Base-by-base conservation (phyloP, 2,329 filamentous ascomycete genomes). In the Diplodia sapinea region DNA sequence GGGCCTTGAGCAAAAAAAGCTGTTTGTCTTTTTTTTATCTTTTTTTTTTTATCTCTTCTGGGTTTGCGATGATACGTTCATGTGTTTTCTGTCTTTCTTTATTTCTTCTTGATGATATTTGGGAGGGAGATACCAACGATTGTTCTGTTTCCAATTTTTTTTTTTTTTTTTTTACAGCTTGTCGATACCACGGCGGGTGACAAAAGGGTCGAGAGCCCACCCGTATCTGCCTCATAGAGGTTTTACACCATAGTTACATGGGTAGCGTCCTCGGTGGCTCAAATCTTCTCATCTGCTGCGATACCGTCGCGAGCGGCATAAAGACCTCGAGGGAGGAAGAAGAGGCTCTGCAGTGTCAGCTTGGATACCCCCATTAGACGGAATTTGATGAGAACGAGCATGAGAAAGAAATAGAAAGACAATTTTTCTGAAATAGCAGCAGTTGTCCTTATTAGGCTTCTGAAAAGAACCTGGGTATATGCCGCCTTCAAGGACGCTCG, bases 301-400 rank as follows among this genome's bases (percentile, higher is more conserved):
- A 26, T 47, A 43, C 43, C n/a, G 43, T 20, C 7, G 43, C 17
- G 43, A 20, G n/a, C 17, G 43, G 17, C 17, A 56, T 7, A 26
- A 12, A 47, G 36, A 51, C n/a, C n/a, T 11, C 8, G n/a, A 63
- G n/a, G 38, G 17, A 17, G 7, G 33, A 26, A 17, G 7, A 36
- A 63, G 59, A 40, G 59, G 31, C 17, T 38, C 31, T 63, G 59
- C 36, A 33, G 43, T 51, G 59, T 63, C 20, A 63, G 59, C 31
- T 51, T 63, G 47, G 59, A 63, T 63, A 63, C 59, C 57, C 43
- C 31, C 20, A 47, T 20, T 47, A 47, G 43, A 20, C 43, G 43
- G 9, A 47, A 12, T 47, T 20, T n/a, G 40, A 47, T 47, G 40
- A 36, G 29, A 23, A 38, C 29, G 9, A 38, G 47, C 12, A 23